Percentiles rank a stretch among this genome's conserved stretches.
Evolutionary conservation across 169 alveolate species (phyloP).

Genomic region (Perkinsus marinus): DNA sequence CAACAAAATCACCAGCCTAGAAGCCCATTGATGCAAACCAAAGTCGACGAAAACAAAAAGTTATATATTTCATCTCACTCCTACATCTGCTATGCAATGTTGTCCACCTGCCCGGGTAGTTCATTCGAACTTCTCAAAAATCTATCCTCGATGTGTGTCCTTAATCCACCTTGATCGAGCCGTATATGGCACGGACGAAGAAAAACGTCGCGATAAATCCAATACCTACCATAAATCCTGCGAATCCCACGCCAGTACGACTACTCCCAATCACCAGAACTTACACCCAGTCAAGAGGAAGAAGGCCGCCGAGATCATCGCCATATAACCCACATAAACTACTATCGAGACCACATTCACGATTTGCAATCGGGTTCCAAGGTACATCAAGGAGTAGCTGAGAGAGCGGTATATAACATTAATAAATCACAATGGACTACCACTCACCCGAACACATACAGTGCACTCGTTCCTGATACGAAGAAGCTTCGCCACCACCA

Average conservation of each 20-base stretch:
- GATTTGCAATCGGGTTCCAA: slow-evolving; percentile 16
- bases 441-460: slow-evolving; percentile 24
- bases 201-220: slow-evolving; percentile 41
- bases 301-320: slow-evolving; percentile 30
- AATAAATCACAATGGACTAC: not conserved
- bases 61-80: too few relatives aligned
- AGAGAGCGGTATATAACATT: not conserved
- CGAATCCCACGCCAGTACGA: too few relatives aligned
- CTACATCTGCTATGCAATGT: too few relatives aligned
- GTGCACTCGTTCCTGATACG: slow-evolving; percentile 40
- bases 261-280: too few relatives aligned
- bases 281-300: slow-evolving; percentile 36
- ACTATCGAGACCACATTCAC: slow-evolving; percentile 27
- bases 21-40: too few relatives aligned
- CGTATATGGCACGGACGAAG: slow-evolving; percentile 35
- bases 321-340: slow-evolving; percentile 41
- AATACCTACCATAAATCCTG: not conserved
- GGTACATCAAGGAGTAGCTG: slow-evolving; percentile 25
- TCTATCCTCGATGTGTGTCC: not conserved
- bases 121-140: not conserved
- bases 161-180: slow-evolving; percentile 36
- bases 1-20: too few relatives aligned
- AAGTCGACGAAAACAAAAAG: too few relatives aligned
- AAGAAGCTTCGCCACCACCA: slow-evolving; percentile 57
- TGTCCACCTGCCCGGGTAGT: not conserved